A percentile compares a stretch with the other conserved stretches of the same genome.
Conservation (phyloP, 805 yeast species). For the Barnettozyma vustinii region DNA sequence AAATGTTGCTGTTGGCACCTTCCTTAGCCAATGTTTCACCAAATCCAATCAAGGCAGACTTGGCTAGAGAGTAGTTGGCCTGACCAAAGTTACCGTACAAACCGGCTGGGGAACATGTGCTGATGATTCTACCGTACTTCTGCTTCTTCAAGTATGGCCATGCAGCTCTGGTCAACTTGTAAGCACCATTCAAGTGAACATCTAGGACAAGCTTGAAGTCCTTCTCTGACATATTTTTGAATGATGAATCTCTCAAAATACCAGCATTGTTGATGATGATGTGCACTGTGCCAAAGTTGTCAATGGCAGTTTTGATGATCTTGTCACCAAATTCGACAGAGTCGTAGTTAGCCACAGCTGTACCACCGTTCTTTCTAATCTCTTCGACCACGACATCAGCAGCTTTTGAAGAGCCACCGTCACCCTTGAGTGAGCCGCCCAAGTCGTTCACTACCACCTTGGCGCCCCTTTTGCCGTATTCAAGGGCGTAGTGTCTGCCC, state of each 20-base stretch:
- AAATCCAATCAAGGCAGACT: constrained; percentile 82
- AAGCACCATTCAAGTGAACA: constrained; percentile 90
- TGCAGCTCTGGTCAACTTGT: constrained; percentile 77
- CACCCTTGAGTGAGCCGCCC: constrained; percentile 78
- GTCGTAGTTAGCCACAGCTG: constrained; percentile 91
- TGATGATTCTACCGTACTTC: constrained; percentile 80
- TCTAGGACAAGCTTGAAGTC: constrained; percentile 76
- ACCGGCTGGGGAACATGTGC: constrained; percentile 98
- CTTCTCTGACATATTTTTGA: constrained; percentile 78
- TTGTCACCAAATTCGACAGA: constrained; percentile 82
- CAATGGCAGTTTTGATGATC: constrained; percentile 80
- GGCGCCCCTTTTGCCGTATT: constrained; percentile 87
- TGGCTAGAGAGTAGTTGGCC: constrained; percentile 92
- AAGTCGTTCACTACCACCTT: constrained; percentile 92
- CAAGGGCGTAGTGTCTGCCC: constrained; percentile 83
- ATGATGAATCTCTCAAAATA: constrained; percentile 79
- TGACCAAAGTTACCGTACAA: constrained; percentile 96
- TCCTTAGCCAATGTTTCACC: constrained; percentile 95
- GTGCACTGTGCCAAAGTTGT: constrained; percentile 84
- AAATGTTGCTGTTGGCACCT: constrained; percentile 79
- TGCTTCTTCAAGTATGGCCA: constrained; percentile 89
- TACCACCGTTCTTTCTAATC: constrained; percentile 69
- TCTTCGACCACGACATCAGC: constrained; percentile 90
- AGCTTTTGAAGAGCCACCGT: constrained; percentile 63
- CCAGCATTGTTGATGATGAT: constrained; percentile 93